Base-by-base conservation (phyloP, 202 grass and related monocot species). In the Hordeum pubiflorum region DNA sequence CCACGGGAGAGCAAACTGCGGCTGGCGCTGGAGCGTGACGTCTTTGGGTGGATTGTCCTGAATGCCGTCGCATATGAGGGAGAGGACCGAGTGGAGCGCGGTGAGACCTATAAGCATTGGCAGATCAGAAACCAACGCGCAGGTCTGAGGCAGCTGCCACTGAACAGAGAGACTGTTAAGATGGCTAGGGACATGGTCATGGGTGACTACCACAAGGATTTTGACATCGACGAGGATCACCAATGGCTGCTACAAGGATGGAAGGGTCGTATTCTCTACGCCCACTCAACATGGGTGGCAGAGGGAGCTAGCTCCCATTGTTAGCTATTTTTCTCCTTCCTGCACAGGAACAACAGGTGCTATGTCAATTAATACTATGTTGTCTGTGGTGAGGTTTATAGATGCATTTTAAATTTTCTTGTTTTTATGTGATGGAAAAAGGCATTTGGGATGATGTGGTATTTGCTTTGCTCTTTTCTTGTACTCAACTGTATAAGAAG, bases 61-160 rank as follows among this genome's bases (percentile, higher is more conserved):
- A 97, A 94, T 58, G 69, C 91, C 44, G 63, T 97, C 10, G 84
- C 91, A 4, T 97, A 89, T 32, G 87, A 97, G 83, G 87, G 94
- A 37, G 38, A 10, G 14, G 87, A 91, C 31, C 72, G 87, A 54
- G 75, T 88, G 81, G 89, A 90, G 44, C 90, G 91, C 38, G 72
- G 82, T 3, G 91, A 97, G 72, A 90, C 85, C 5, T 97, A 97
- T 71, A 92, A 87, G 74, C 87, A 88, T 36, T 94, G 94, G 91
- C 87, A 91, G 46, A 17, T 85, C 10, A 69, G 94, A 33, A 87
- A 85, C 68, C 80, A 82, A 20, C 68, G 89, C 34, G 91, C 94
- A 0, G 94, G 91, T 17, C 84, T 93, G n/a, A 84, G 63, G 84
- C 80, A 90, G 87, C 73, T 91, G 15, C 89, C 86, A 0, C 34